Percentiles rank a stretch among this genome's conserved stretches.
Conservation (phyloP, 306 rosid species). For the Fragaria ananassa region DNA sequence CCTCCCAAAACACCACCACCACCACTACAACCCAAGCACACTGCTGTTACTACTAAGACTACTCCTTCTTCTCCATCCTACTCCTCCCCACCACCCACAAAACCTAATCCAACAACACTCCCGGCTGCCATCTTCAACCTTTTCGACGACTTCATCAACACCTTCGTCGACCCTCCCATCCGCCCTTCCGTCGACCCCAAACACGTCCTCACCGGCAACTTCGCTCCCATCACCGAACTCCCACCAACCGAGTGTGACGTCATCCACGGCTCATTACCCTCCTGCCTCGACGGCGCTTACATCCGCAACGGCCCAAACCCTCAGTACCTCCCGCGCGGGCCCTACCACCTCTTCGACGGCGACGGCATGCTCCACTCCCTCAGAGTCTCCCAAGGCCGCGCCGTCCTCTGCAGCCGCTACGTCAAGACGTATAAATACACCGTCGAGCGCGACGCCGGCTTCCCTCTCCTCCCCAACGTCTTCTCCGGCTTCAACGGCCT, state of each 20-base stretch:
- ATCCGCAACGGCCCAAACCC: conserved; percentile 94
- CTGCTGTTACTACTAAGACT: not conserved
- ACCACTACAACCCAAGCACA: not conserved
- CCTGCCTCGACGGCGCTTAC: conserved; percentile 70
- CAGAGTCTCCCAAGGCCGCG: conserved; percentile 49
- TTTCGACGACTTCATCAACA: conserved; percentile 66
- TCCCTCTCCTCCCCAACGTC: conserved; percentile 61
- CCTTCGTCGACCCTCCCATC: conserved; percentile 72
- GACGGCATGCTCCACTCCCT: conserved; percentile 91
- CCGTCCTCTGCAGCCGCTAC: conserved; percentile 75
- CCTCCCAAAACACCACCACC: conserved; percentile 18
- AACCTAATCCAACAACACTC: conserved; percentile 8
- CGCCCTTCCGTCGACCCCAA: conserved; percentile 62
- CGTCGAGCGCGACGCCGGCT: conserved; percentile 61
- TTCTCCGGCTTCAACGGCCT: conserved; percentile 71
- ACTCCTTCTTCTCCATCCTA: not conserved
- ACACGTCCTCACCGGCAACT: conserved; percentile 55
- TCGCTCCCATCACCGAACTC: conserved; percentile 70
- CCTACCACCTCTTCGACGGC: conserved; percentile 90
- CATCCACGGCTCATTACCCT: conserved; percentile 49
- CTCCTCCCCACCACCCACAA: not conserved
- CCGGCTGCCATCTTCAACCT: conserved; percentile 46
- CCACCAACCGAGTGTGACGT: conserved; percentile 69
- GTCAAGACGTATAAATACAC: conserved; percentile 68
- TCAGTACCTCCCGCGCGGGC: conserved; percentile 84